phyloP scores from a whole-genome alignment of 179 eudicot genomes.

The Silene coronaria region DNA sequence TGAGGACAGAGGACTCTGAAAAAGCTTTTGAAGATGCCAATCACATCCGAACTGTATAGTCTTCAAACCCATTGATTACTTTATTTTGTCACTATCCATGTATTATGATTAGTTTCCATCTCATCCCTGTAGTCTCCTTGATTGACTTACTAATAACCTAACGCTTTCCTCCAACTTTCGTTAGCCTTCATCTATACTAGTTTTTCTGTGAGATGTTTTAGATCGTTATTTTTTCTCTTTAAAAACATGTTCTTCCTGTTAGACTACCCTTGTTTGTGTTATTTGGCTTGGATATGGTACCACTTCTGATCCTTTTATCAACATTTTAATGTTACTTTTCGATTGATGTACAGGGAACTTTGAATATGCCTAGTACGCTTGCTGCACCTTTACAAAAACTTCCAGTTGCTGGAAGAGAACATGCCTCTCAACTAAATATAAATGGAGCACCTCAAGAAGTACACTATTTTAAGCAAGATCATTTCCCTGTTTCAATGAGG shows the following conservation, averaged over 20 bases:
- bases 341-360: conserved; percentile 50
- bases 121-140: neutral
- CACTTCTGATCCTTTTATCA: neutral
- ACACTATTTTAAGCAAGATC: conserved; percentile 33
- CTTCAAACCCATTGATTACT: conserved; percentile 16
- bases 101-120: neutral
- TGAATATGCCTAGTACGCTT: conserved; percentile 32
- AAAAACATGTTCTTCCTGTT: neutral
- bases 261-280: neutral
- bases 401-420: conserved; percentile 31
- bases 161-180: neutral
- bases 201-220: neutral
- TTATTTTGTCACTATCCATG: neutral
- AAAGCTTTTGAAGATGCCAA: conserved; percentile 9
- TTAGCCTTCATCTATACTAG: neutral
- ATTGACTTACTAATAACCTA: neutral
- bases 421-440: conserved; percentile 29
- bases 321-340: neutral
- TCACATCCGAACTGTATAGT: conserved; percentile 44
- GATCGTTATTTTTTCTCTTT: neutral
- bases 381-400: conserved; percentile 31
- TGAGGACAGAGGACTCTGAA: conserved; percentile 11
- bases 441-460: conserved; percentile 37
- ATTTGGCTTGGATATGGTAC: neutral
- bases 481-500: conserved; percentile 33